These are phyloP conservation scores for Phytophthora europaea DNA, from an alignment of 352 stramenopile genomes.

Conservation along the genomic window DNA sequence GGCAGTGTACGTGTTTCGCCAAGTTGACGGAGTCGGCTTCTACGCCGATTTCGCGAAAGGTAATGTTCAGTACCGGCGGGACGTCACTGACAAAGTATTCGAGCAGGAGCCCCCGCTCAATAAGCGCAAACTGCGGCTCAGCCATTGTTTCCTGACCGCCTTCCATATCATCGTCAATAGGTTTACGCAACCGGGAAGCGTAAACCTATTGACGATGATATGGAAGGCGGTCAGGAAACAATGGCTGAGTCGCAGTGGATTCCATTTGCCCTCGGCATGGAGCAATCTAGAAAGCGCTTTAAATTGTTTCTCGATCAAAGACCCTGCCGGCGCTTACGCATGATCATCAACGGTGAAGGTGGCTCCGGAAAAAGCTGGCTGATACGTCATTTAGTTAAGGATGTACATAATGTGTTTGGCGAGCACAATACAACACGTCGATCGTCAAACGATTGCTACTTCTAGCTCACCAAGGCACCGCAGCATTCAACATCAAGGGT, in stretches of 20 bases:
- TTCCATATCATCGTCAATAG: no score
- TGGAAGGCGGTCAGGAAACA: not conserved
- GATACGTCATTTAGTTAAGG: not conserved
- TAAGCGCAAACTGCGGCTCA: no score
- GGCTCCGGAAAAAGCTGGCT: not conserved
- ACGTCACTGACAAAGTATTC: no score
- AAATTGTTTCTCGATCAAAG: not conserved
- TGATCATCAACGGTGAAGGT: not conserved
- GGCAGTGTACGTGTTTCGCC: no score
- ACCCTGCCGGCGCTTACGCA: not conserved
- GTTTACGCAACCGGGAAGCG: no score
- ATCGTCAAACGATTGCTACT: not conserved
- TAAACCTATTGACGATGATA: no score
- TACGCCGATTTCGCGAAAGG: no score
- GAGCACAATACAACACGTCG: not conserved
- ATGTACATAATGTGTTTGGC: not conserved
- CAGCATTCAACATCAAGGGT: slow-evolving; percentile 9
- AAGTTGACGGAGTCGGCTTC: no score
- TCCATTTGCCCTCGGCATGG: not conserved
- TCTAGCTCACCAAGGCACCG: slow-evolving; percentile 2
- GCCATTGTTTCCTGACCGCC: no score
- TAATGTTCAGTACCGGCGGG: no score
- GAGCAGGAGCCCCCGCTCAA: no score
- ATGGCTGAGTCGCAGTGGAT: slow-evolving; percentile 5
- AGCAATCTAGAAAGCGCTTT: not conserved